Evolutionary conservation across 805 yeast genomes (phyloP).

Genomic region (Kuraishia ogatae): DNA sequence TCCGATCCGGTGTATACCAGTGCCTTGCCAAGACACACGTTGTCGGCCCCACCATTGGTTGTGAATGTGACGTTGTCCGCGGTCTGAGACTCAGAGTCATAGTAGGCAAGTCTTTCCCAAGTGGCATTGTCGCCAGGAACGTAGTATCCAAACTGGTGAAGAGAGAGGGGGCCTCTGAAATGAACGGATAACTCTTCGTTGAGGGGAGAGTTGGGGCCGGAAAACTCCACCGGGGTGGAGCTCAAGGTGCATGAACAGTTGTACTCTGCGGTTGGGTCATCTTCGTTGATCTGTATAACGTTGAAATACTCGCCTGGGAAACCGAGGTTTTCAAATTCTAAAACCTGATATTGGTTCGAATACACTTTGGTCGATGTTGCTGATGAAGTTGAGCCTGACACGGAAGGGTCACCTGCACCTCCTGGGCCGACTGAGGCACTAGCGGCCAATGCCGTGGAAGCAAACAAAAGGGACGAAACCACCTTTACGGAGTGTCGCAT

Average conservation of each 20-base stretch:
- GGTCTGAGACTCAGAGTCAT: conserved; percentile 37
- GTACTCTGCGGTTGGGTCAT: conserved; percentile 25
- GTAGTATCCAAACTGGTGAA: conserved; percentile 55
- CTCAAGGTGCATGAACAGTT: conserved; percentile 38
- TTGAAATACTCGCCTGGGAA: conserved; percentile 41
- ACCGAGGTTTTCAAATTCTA: conserved; percentile 49
- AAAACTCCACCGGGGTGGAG: conserved; percentile 25
- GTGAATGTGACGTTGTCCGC: conserved; percentile 61
- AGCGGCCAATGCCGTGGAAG: not conserved
- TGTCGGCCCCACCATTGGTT: conserved; percentile 50
- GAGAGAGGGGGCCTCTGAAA: conserved; percentile 65
- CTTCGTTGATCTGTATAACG: conserved; percentile 30
- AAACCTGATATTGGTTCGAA: conserved; percentile 23
- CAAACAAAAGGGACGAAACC: too few species aligned
- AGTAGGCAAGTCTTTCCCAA: conserved; percentile 57
- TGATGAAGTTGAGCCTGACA: not conserved
- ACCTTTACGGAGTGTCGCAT: not conserved
- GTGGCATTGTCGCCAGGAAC: conserved; percentile 32
- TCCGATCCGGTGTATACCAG: conserved; percentile 51
- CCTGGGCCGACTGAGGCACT: not conserved
- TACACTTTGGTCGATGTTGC: not conserved
- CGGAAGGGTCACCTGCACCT: too few species aligned
- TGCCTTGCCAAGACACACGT: conserved; percentile 63
- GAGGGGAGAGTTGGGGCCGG: conserved; percentile 59
- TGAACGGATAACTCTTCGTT: conserved; percentile 67